Base-by-base conservation (phyloP, 2,329 filamentous ascomycete genomes). In the Dactylellina sp. region DNA sequence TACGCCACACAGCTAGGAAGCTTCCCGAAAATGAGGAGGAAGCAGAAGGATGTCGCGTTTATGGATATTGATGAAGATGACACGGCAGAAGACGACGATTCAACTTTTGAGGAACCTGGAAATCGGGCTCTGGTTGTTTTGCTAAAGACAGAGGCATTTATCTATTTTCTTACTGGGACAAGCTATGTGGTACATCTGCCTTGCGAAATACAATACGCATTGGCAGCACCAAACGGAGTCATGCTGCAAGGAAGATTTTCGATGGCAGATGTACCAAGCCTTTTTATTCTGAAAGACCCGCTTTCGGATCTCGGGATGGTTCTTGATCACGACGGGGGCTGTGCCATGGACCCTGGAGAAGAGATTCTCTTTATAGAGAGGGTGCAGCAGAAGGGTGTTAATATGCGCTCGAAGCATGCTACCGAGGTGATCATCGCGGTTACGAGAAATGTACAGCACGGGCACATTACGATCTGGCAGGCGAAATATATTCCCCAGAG, bases 121-220 rank as follows among this genome's bases (percentile, higher is more conserved):
- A 78, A 60, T 25, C 55, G 89, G 79, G 93, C 94, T 2, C 83
- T 99, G 75, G 92, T 98, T 6, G 91, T 99, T 55, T 91, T 98
- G 77, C 87, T 99, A 76, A 93, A 91, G 81, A 93, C 92, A 0
- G 94, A 98, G 80, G 93, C 92, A 20, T 94, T 98, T 80, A 88
- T 99, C 76, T 96, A 93, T 84, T 97, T 96, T 80, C 86, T 98
- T 39, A 88, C 91, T 1, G 94, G 94, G 18, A 89, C 92, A 35
- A 95, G 88, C 79, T 91, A 99, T 85, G 88, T 97, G 70, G 86
- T 98, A 52, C 92, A 97, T 80, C 88, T 99, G 79, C 94, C 94
- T 1, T 99, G 99, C 79, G 93, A 98, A 82, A 91, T 97, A 44
- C 92, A 97, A 79, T 88, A 88, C 60, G 93, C 91, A 28, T 92